Conservation (phyloP, 73 alveolate species). For the Tetrahymena malaccensis region DNA sequence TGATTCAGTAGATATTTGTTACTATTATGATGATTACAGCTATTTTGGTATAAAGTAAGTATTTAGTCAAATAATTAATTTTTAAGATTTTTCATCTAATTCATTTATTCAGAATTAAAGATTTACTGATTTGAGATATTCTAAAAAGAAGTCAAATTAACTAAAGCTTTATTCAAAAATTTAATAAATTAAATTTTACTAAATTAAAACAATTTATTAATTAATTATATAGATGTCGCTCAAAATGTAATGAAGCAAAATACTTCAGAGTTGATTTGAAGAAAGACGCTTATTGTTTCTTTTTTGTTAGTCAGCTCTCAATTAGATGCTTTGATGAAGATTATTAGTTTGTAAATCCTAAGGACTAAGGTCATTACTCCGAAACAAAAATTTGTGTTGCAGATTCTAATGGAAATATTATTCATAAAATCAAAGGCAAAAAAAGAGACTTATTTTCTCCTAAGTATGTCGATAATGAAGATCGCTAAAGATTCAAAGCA, state of each 20-base stretch:
- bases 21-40: background rate
- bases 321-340: background rate
- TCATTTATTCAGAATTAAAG: no score
- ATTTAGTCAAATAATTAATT: no score
- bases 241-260: background rate
- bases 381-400: background rate
- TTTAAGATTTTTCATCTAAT: no score
- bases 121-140: no score
- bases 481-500: background rate
- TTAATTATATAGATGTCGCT: background rate
- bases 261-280: background rate
- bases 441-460: background rate
- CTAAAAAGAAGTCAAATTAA: no score
- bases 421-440: background rate
- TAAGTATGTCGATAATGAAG: background rate
- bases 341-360: background rate
- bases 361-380: background rate
- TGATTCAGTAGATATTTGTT: background rate
- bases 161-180: no score
- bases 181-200: background rate
- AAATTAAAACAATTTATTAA: no score
- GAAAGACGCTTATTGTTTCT: background rate
- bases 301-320: background rate
- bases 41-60: background rate
- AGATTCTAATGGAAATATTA: background rate